Conservation (phyloP, 495 filamentous ascomycete species). For the Lophium mytilinum region DNA sequence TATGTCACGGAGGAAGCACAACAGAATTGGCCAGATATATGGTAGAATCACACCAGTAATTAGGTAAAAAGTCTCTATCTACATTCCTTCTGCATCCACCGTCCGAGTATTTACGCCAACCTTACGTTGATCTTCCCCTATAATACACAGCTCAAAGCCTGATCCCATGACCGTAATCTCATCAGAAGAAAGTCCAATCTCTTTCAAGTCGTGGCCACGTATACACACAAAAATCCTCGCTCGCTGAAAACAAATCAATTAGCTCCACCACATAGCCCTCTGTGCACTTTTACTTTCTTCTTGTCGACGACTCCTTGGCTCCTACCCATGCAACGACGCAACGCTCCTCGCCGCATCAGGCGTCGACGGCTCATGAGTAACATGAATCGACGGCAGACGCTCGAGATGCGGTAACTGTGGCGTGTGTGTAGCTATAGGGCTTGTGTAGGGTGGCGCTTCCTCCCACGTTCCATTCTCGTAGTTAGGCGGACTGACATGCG, state of each 20-base stretch:
- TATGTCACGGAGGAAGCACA: no score
- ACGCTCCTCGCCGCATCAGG: slow-evolving; percentile 4
- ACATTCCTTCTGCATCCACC: no score
- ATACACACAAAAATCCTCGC: not conserved
- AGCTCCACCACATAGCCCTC: not conserved
- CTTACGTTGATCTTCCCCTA: no score
- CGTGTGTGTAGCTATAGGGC: slow-evolving; percentile 10
- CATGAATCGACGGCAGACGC: slow-evolving; percentile 19
- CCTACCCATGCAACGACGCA: not conserved
- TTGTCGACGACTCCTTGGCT: not conserved
- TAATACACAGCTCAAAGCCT: no score
- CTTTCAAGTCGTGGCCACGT: not conserved
- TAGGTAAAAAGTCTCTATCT: no score
- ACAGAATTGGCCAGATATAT: no score
- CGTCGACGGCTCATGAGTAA: slow-evolving; percentile 16
- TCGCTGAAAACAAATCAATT: not conserved
- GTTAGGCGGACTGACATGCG: slow-evolving; percentile 12
- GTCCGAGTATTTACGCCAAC: no score
- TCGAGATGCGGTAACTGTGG: slow-evolving; percentile 19
- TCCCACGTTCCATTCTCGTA: slow-evolving; percentile 9
- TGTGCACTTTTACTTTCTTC: not conserved
- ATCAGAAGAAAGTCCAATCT: not conserved
- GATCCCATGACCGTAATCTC: not conserved
- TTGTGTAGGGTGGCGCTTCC: slow-evolving; percentile 24
- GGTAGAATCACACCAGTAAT: no score